A percentile compares a stretch with the other conserved stretches of the same genome.
phyloP scores from a whole-genome alignment of 2,329 filamentous ascomycete genomes.

The Scytalidium lignicola region DNA sequence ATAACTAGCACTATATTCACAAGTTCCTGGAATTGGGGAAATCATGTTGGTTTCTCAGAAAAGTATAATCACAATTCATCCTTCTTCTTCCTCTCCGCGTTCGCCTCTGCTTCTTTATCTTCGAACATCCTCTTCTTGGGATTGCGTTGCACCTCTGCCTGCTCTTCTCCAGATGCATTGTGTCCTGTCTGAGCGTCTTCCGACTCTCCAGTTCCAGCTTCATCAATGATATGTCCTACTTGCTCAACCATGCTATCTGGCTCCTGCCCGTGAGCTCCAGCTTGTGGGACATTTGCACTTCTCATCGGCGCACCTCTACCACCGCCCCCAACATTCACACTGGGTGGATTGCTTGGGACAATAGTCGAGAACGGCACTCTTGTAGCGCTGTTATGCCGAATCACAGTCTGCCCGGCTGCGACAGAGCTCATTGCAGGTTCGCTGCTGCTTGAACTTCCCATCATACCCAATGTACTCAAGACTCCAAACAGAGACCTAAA shows the following conservation, averaged over 20 bases:
- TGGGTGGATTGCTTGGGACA: constrained; percentile 32
- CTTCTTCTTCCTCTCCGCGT: constrained; percentile 22
- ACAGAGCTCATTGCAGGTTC: constrained; percentile 14
- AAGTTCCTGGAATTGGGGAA: no score
- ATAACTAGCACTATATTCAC: no score
- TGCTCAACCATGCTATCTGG: constrained; percentile 41
- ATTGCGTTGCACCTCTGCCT: constrained; percentile 33
- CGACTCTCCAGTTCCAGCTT: constrained; percentile 17
- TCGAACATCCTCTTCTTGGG: constrained; percentile 61
- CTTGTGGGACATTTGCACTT: constrained; percentile 15
- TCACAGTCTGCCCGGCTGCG: constrained; percentile 5
- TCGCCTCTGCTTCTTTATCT: constrained; percentile 30
- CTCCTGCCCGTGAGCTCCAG: constrained; percentile 7
- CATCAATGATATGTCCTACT: constrained; percentile 50
- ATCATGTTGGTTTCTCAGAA: no score
- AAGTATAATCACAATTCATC: constrained; percentile 24
- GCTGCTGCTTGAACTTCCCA: constrained; percentile 9
- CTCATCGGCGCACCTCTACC: constrained; percentile 22
- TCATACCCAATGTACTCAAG: constrained; percentile 44
- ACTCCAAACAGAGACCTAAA: constrained; percentile 55
- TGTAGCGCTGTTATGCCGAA: constrained; percentile 16
- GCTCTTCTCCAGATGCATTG: constrained; percentile 28
- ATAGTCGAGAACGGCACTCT: constrained; percentile 10
- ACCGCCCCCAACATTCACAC: constrained; percentile 40
- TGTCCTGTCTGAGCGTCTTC: constrained; percentile 22